phyloP scores from a whole-genome alignment of 208 protist genomes.

The Leishmania aethiopica region DNA sequence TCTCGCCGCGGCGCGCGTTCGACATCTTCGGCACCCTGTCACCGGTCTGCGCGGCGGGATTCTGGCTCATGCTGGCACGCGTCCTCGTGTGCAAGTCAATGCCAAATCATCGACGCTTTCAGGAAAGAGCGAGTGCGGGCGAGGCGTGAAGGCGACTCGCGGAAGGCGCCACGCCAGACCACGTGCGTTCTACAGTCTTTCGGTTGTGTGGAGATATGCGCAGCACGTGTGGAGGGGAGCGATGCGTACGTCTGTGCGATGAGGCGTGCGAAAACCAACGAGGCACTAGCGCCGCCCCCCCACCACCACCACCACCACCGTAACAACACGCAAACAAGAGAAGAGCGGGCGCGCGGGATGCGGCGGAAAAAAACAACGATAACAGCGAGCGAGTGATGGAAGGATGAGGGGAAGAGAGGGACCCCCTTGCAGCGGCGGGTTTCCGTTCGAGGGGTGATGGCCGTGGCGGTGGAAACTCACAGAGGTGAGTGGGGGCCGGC shows the following conservation, averaged over 20 bases:
- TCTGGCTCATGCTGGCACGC: slow-evolving; percentile 8
- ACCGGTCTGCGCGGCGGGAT: not conserved
- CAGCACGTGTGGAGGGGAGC: not conserved
- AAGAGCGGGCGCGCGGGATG: not conserved
- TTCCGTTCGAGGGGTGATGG: not conserved
- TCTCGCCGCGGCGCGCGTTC: slow-evolving; percentile 45
- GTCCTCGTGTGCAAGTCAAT: not conserved
- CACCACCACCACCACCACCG: no score
- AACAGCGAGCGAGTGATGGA: not conserved
- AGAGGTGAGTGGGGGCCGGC: not conserved
- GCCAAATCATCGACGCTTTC: not conserved
- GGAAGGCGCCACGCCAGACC: not conserved
- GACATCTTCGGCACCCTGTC: slow-evolving; percentile 39
- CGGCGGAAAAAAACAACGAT: not conserved
- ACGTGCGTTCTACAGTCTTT: not conserved
- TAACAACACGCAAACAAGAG: not conserved
- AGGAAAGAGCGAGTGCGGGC: no score
- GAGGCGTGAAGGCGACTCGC: not conserved
- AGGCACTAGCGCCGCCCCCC: not conserved
- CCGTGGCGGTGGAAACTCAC: not conserved
- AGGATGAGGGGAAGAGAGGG: not conserved
- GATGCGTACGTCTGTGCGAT: not conserved
- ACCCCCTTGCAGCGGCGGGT: not conserved
- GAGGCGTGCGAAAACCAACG: not conserved
- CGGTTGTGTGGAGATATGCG: not conserved